Evolutionary conservation across 805 yeast genomes (phyloP), one percentile per base, ranked within the genome.

Genomic region (Saturnispora bothae): DNA sequence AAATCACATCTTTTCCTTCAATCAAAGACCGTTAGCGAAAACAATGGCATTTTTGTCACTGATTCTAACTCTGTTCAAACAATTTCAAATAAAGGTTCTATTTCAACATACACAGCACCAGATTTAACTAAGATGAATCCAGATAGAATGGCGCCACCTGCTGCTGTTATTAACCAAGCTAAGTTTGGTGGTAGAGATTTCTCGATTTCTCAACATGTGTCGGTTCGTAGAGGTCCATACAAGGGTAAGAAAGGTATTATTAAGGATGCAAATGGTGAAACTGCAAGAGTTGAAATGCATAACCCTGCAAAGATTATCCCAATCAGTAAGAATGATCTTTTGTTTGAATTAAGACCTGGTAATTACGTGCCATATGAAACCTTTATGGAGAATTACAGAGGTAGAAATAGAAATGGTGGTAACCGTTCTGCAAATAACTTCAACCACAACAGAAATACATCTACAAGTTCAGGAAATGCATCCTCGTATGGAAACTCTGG

Each of bases 161-260:
- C 84, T 13, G 59, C 66, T 18, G 65, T 66, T 15, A 67, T 76
- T 4, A 68, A 71, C 20, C 68, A 71, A 27, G 68, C 75, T 38
- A 60, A 64, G 43, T 68, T 64, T 38, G 74, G 78, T 39, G 95
- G 95, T 7, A 75, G 95, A 48, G 95, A 85, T 57, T 73, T 73
- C 34, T 75, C 94, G 21, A 53, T 92, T 27, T 82, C 84, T 48
- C 85, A 84, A 53, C 80, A 81, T 42, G 96, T 92, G 17, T 75
- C 85, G 46, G 82, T 92, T 34, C 74, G 83, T 28, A 78, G 82
- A 52, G 85, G 96, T n/a, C 92, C 94, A 34, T 85, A 89, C 59
- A 92, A 92, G 63, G 97, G 98, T 33, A 76, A 85, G 48, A 78
- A 80, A 64, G 98, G 98, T 56, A 82, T 84, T 47, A 84, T 92